Base-by-base conservation (phyloP, 164 flowering plant genomes). In the Stephania japonica region DNA sequence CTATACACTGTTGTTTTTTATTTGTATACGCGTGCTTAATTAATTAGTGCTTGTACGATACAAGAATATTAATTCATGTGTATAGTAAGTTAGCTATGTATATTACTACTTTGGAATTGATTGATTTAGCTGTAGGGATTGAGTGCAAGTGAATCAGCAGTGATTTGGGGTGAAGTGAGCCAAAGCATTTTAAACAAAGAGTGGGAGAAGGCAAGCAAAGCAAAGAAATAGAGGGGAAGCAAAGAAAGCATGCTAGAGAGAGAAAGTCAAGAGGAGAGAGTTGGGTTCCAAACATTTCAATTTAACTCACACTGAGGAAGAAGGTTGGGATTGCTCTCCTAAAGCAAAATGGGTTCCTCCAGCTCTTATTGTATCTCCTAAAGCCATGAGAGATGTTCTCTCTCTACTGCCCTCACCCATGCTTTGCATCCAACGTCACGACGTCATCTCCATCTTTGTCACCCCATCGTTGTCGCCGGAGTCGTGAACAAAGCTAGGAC, bases 171-270 rank as follows among this genome's bases (percentile, higher is more conserved):
- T 50, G 85, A 87, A 67, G 87, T 94, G 78, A 91, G 80, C 81
- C 73, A 75, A 75, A 79, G 81, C 11, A 89, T 94, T 21, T 49
- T 89, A 67, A 79, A 77, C 67, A 83, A 82, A 68, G 83, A 85
- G 0, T 92, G 97, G 98, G 93, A 84, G 14, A 86, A 83, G 78
- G 97, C 97, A 47, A 86, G 81, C 67, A 87, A 84, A 72, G 91
- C 89, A 25, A 94, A 92, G 88, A 82, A 43, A 72, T 90, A 11
- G 96, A 92, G 78, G 91, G 86, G 42, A 89, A 66, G 56, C 84
- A 89, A 69, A 88, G 98, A 73, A 79, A 80, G 73, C 70, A 84
- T 3, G 49, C 32, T n/a, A 89, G 73, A 78, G 88, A 87, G 27
- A 88, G 91, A 70, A 71, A 79, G 26, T 69, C 74, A 21, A 81